phyloP scores from a whole-genome alignment of 2,329 filamentous ascomycete genomes.

The Corniculantispora saksenae region DNA sequence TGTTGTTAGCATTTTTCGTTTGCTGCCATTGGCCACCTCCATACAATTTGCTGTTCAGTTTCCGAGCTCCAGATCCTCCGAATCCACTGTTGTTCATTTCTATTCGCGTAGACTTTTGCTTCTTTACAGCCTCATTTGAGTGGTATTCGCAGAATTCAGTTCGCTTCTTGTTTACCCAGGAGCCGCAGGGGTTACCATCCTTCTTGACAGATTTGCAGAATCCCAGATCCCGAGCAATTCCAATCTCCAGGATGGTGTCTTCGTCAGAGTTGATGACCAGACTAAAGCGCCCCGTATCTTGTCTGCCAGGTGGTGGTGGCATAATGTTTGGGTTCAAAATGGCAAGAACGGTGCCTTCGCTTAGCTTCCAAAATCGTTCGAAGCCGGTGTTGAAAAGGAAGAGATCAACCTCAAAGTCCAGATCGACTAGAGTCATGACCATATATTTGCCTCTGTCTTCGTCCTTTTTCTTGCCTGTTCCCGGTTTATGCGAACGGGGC shows the following conservation, averaged over 20 bases:
- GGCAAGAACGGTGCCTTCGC: conserved; percentile 85
- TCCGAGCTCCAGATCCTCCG: conserved; percentile 40
- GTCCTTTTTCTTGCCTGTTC: conserved; percentile 44
- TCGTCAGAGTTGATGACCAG: conserved; percentile 82
- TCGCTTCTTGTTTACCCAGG: conserved; percentile 85
- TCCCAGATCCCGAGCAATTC: conserved; percentile 78
- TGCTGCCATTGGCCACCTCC: conserved; percentile 27
- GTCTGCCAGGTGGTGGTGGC: conserved; percentile 74
- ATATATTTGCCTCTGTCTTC: conserved; percentile 82
- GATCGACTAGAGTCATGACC: conserved; percentile 82
- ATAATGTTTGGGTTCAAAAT: conserved; percentile 90
- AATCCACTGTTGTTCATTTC: conserved; percentile 74
- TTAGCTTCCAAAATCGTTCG: conserved; percentile 90
- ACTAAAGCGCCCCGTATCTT: conserved; percentile 81
- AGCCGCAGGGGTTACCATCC: conserved; percentile 76
- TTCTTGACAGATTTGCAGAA: conserved; percentile 85
- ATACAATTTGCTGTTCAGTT: conserved; percentile 25
- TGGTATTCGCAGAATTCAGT: conserved; percentile 94
- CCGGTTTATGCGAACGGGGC: conserved; percentile 62
- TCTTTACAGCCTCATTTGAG: conserved; percentile 77
- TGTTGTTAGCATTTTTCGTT: conserved; percentile 31
- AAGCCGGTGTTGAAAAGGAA: conserved; percentile 92
- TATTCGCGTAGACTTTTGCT: conserved; percentile 65
- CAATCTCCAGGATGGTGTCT: conserved; percentile 89
- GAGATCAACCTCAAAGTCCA: conserved; percentile 87